phyloP scores from a whole-genome alignment of 345 rosid species.

The Gossypium thurberi region DNA sequence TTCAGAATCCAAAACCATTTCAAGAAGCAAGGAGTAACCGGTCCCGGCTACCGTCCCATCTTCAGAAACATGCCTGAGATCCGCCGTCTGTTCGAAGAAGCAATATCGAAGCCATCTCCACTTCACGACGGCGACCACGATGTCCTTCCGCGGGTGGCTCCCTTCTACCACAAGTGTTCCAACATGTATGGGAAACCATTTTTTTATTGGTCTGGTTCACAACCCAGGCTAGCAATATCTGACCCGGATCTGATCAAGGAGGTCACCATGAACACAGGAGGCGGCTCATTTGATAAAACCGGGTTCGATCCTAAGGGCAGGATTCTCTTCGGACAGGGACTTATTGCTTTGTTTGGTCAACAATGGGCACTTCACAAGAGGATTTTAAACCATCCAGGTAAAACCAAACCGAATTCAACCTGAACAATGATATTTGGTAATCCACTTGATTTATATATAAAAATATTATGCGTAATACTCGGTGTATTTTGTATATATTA shows the following conservation, averaged over 20 bases:
- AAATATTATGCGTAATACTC: no score
- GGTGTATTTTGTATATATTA: no score
- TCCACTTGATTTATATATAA: no score
- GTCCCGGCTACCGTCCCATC: conserved; percentile 54
- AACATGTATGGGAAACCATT: conserved; percentile 49
- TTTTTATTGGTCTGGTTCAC: conserved; percentile 70
- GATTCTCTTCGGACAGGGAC: conserved; percentile 61
- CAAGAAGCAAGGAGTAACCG: conserved; percentile 35
- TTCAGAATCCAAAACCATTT: conserved; percentile 53
- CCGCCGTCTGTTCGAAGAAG: conserved; percentile 30
- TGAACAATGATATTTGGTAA: not conserved
- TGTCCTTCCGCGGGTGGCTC: conserved; percentile 40
- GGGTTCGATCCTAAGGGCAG: conserved; percentile 43
- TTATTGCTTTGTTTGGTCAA: conserved; percentile 52
- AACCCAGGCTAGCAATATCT: conserved; percentile 51
- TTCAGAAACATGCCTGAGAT: conserved; percentile 59
- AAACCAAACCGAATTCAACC: not conserved
- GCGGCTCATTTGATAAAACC: conserved; percentile 34
- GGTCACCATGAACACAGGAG: conserved; percentile 29
- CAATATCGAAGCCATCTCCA: conserved; percentile 34
- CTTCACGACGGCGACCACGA: conserved; percentile 27
- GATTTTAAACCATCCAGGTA: conserved; percentile 63
- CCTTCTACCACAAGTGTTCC: conserved; percentile 65
- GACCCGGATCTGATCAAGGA: conserved; percentile 63
- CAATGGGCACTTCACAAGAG: conserved; percentile 64